Percentiles rank a stretch among this genome's conserved stretches.
phyloP scores from a whole-genome alignment of 768 basidiomycete genomes.

The Termitomyces sp. region DNA sequence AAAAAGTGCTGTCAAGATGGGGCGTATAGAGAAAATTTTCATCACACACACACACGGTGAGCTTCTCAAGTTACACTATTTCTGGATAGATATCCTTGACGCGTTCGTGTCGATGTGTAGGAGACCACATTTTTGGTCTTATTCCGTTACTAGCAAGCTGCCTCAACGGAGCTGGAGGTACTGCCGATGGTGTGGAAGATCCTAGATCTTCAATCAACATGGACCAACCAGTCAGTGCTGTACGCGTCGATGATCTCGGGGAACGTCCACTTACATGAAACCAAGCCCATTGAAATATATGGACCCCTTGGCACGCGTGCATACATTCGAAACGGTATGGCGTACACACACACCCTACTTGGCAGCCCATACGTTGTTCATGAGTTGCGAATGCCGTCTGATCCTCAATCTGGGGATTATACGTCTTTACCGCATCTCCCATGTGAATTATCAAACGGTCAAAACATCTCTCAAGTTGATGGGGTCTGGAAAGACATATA shows the following conservation, averaged over 20 bases:
- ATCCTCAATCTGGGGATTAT: slow-evolving; percentile 50
- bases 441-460: slow-evolving; percentile 56
- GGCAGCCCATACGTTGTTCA: slow-evolving; percentile 74
- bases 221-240: slow-evolving; percentile 29
- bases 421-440: slow-evolving; percentile 43
- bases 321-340: slow-evolving; percentile 67
- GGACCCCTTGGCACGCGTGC: slow-evolving; percentile 82
- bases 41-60: slow-evolving; percentile 88
- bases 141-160: slow-evolving; percentile 64
- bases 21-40: slow-evolving; percentile 77
- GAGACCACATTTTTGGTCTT: slow-evolving; percentile 81
- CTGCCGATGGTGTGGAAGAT: slow-evolving; percentile 55
- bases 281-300: slow-evolving; percentile 76
- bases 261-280: background rate
- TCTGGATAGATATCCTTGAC: background rate
- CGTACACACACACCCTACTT: slow-evolving; percentile 67
- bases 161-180: slow-evolving; percentile 74
- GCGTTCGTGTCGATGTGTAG: slow-evolving; percentile 30
- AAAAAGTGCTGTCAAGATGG: slow-evolving; percentile 71
- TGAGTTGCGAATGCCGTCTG: slow-evolving; percentile 67
- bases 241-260: background rate
- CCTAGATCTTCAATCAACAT: slow-evolving; percentile 41
- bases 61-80: slow-evolving; percentile 6
- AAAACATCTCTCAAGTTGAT: slow-evolving; percentile 55
- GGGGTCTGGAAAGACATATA: slow-evolving; percentile 70